These are phyloP conservation scores for Eutypa lata DNA, from an alignment of 2,329 filamentous ascomycete genomes.

Conservation along the genomic window DNA sequence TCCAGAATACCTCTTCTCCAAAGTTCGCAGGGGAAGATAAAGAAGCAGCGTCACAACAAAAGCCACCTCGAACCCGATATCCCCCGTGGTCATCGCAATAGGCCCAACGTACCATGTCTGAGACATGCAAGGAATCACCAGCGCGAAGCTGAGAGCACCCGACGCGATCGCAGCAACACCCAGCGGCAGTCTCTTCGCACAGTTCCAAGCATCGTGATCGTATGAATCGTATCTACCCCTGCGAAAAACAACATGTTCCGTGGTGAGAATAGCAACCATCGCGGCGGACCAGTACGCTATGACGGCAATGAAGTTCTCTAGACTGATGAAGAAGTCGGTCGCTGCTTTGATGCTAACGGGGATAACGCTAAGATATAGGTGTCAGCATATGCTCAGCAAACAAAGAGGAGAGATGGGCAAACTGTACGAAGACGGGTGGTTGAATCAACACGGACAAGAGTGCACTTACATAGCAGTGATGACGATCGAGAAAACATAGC, in stretches of 20 bases:
- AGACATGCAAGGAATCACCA: conserved; percentile 58
- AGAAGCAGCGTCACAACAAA: conserved; percentile 45
- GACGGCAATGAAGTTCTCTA: conserved; percentile 55
- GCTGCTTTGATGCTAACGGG: conserved; percentile 55
- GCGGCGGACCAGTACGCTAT: conserved; percentile 59
- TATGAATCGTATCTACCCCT: conserved; percentile 30
- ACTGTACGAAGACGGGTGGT: no score
- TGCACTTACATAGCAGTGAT: conserved; percentile 45
- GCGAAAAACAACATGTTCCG: conserved; percentile 37
- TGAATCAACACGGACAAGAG: no score
- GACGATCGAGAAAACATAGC: conserved; percentile 55
- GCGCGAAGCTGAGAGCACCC: conserved; percentile 33
- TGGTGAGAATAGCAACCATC: conserved; percentile 47
- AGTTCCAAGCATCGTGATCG: conserved; percentile 35
- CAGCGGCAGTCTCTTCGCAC: conserved; percentile 33
- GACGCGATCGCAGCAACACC: conserved; percentile 38
- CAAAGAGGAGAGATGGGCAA: no score
- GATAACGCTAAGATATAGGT: conserved; percentile 40
- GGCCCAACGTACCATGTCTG: conserved; percentile 61
- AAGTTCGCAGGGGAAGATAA: conserved; percentile 38
- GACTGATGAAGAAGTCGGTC: conserved; percentile 52
- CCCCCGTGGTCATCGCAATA: conserved; percentile 56
- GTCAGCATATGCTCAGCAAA: background rate
- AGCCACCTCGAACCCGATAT: conserved; percentile 65
- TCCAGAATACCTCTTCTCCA: conserved; percentile 33